Base-by-base conservation (phyloP, 441 rosid genomes). In the Populus hybrid region DNA sequence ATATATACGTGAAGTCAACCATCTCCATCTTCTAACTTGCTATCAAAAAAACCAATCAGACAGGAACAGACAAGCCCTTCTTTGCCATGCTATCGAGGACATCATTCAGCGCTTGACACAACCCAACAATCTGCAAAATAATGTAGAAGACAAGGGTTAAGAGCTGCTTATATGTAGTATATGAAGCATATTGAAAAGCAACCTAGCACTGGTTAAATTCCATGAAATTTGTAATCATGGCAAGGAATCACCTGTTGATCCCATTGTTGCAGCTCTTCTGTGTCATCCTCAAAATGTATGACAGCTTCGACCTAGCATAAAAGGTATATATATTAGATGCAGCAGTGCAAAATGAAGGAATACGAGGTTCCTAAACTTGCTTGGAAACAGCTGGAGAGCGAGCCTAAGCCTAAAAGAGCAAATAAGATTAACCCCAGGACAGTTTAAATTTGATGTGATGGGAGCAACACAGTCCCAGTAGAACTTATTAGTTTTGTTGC, bases 241-340 rank as follows among this genome's bases (percentile, higher is more conserved):
- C 12, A 11, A n/a, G 74, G 21, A 64, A 63, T 74, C 59, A 96
- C 99, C 99, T 92, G 97, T 79, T 97, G 98, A 89, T 97, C 99
- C 98, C 98, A 97, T 82, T 89, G 98, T 81, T 91, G 98, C 81
- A 97, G 87, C 83, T 97, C 98, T 75, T 93, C 98, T 9, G 94
- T 89, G 83, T 92, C 99, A 79, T 97, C 99, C 83, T 94, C 98
- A 78, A 97, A 97, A 85, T 97, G 98, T 79, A 97, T 94, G 75
- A 94, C 92, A 69, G 97, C 98, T 85, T 94, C 99, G 71, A 94
- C 99, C 98, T 97, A 80, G 76, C 19, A 63, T 9, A 64, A 19
- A 38, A 30, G 72, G 53, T n/a, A n/a, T n/a, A n/a, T 7, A 64
- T 38, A 42, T 23, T 21, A 30, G 6, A 40, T 3, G 10, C 21